Percentiles rank a stretch among this genome's conserved stretches.
Evolutionary conservation across 306 rosid species (phyloP).

Genomic region (Corylus avellana): DNA sequence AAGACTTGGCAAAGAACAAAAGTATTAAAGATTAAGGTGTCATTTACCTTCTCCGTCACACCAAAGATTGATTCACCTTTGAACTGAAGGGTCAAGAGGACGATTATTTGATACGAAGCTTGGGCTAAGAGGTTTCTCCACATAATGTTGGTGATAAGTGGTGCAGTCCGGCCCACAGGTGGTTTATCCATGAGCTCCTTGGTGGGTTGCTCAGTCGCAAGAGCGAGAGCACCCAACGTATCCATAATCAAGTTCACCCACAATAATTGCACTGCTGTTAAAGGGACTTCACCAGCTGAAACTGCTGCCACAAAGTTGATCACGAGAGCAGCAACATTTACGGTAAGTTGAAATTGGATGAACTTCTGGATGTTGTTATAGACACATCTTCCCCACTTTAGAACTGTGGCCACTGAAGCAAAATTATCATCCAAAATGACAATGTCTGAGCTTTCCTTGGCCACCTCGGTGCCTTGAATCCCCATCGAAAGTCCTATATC

Average conservation of each 20-base stretch:
- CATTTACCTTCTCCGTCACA: neutral
- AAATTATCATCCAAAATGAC: conserved; percentile 10
- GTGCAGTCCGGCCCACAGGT: neutral
- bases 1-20: conserved; percentile 8
- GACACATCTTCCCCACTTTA: conserved; percentile 1
- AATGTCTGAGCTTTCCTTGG: conserved; percentile 3
- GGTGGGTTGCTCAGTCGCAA: neutral
- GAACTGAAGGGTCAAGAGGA: neutral
- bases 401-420: neutral
- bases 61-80: neutral
- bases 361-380: conserved; percentile 5
- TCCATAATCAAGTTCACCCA: conserved; percentile 17
- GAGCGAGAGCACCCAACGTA: neutral
- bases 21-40: neutral
- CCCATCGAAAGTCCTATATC: conserved; percentile 17
- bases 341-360: conserved; percentile 8
- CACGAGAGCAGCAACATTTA: neutral
- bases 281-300: neutral
- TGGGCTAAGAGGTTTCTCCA: neutral
- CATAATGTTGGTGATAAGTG: conserved; percentile 2
- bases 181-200: neutral
- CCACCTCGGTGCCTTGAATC: neutral
- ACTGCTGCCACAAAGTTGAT: conserved; percentile 19
- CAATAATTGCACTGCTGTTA: neutral
- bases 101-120: neutral